Evolutionary conservation across 306 rosid species (phyloP).

Genomic region (Fragaria iinumae): DNA sequence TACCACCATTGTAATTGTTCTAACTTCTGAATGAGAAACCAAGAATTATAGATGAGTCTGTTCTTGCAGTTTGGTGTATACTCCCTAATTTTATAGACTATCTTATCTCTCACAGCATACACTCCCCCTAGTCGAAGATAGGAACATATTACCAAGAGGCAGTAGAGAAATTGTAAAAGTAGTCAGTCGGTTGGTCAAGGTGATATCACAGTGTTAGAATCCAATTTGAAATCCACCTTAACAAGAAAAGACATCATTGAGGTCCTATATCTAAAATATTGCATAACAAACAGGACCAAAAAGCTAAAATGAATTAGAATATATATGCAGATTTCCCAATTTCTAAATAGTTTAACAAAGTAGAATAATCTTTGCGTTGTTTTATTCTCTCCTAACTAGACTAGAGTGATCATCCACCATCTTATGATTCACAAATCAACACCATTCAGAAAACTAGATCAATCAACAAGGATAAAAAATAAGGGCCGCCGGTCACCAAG

Average conservation of each 20-base stretch:
- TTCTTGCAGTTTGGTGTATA: neutral
- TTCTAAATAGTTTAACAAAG: neutral
- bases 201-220: neutral
- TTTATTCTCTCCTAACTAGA: neutral
- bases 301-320: neutral
- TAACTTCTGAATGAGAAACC: neutral
- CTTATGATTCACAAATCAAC: neutral
- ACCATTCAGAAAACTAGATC: neutral
- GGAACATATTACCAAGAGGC: neutral
- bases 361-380: neutral
- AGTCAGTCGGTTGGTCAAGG: neutral
- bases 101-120: neutral
- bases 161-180: neutral
- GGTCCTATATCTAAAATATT: neutral
- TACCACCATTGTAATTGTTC: conserved; percentile 34
- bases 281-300: neutral
- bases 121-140: neutral
- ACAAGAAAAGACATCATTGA: neutral
- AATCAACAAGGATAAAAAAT: neutral
- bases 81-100: neutral
- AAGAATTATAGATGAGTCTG: neutral
- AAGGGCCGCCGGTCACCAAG: neutral
- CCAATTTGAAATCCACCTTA: neutral
- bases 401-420: conserved; percentile 9
- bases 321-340: neutral